Conservation (phyloP, 2,329 filamentous ascomycete genomes). For the Colletotrichum aenigma region DNA sequence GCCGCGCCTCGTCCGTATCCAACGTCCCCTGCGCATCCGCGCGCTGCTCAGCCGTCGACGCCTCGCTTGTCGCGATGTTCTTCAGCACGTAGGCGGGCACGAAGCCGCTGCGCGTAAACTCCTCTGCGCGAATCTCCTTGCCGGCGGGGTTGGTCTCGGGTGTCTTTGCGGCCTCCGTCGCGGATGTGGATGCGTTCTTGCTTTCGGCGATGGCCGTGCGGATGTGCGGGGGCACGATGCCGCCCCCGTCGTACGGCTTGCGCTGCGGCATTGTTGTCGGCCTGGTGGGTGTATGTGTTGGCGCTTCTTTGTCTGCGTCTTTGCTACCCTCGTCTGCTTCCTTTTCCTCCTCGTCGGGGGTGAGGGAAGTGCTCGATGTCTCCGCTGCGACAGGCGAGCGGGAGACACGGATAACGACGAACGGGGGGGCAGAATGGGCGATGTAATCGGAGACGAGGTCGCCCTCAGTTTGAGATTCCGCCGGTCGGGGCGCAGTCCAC, state of each 20-base stretch:
- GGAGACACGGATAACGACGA: not conserved
- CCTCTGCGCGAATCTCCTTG: not conserved
- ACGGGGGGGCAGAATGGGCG: not conserved
- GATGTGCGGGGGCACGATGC: not conserved
- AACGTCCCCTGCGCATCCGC: not conserved
- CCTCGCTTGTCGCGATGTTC: not conserved
- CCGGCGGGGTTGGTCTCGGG: not conserved
- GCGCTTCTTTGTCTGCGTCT: not conserved
- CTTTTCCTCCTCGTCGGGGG: not conserved
- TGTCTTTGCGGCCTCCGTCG: not conserved
- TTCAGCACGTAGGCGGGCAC: not conserved
- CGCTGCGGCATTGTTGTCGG: not conserved
- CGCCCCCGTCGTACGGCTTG: not conserved
- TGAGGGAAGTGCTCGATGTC: not conserved
- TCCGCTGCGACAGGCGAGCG: not conserved
- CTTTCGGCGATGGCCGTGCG: not conserved
- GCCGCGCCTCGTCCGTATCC: not conserved
- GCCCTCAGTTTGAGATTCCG: fast-evolving
- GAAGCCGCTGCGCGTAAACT: not conserved
- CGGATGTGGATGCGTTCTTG: not conserved
- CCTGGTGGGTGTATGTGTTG: not conserved
- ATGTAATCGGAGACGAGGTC: not conserved
- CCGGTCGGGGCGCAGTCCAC: not conserved
- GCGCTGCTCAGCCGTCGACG: not conserved
- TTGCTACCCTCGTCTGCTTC: not conserved